A percentile compares a stretch with the other conserved stretches of the same genome.
Conservation (phyloP, 2,329 filamentous ascomycete genomes). For the Parascedosporium putredinis region DNA sequence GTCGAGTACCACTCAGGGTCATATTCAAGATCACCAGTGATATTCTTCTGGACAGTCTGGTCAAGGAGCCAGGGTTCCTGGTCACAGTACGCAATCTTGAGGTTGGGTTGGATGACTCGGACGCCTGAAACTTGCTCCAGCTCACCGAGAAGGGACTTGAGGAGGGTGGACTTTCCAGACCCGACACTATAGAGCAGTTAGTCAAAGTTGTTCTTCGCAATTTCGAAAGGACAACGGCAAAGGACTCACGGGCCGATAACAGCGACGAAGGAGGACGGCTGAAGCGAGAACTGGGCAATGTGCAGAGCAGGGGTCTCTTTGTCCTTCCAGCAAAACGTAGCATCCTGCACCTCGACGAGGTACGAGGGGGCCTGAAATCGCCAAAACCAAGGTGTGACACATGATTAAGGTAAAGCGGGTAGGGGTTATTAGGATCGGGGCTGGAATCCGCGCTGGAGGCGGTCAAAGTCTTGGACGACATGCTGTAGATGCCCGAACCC, state of each 20-base stretch:
- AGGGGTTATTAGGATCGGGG: background rate
- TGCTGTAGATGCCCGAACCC: too few relatives aligned
- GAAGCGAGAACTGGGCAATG: background rate
- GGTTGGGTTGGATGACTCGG: constrained; percentile 7
- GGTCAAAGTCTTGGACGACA: too few relatives aligned
- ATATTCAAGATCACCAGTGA: constrained; percentile 20
- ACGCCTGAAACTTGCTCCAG: constrained; percentile 14
- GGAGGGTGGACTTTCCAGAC: constrained; percentile 33
- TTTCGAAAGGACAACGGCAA: background rate
- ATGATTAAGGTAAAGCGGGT: background rate
- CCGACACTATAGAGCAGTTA: constrained; percentile 32
- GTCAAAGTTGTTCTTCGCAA: constrained; percentile 24
- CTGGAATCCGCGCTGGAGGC: background rate
- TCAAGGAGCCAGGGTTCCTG: constrained; percentile 15
- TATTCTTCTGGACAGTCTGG: constrained; percentile 23
- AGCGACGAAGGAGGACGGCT: background rate
- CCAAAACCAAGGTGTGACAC: background rate
- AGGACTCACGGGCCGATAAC: background rate
- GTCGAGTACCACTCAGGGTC: constrained; percentile 17
- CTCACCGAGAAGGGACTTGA: constrained; percentile 28
- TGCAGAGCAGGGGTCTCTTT: constrained; percentile 11
- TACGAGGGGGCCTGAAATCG: constrained; percentile 5
- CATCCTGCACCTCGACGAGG: constrained; percentile 13
- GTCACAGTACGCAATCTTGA: background rate
- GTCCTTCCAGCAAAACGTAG: constrained; percentile 25